Evolutionary conservation across 805 yeast species (phyloP).

Genomic region (Groenewaldozyma tartarivorans): DNA sequence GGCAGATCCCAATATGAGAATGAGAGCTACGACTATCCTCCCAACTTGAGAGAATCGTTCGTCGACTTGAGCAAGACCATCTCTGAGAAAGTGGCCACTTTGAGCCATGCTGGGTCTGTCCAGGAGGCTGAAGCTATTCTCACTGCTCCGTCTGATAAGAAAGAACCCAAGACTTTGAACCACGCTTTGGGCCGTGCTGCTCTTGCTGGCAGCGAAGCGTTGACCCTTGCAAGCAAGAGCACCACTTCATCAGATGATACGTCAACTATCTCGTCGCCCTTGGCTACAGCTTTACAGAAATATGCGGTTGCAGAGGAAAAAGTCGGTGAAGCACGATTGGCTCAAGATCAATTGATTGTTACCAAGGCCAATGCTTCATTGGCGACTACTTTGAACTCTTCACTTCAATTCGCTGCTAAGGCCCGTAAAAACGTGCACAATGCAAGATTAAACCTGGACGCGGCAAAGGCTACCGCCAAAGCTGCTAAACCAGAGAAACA

Average conservation of each 20-base stretch:
- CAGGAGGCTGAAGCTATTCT: conserved; percentile 76
- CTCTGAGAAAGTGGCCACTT: conserved; percentile 51
- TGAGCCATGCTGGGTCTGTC: conserved; percentile 65
- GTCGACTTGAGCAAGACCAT: conserved; percentile 60
- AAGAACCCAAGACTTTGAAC: conserved; percentile 68
- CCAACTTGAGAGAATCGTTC: conserved; percentile 65
- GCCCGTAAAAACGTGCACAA: conserved; percentile 69
- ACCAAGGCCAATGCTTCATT: conserved; percentile 61
- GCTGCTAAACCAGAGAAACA: conserved; percentile 53
- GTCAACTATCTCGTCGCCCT: conserved; percentile 25
- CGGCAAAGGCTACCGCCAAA: conserved; percentile 52
- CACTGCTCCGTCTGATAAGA: conserved; percentile 35
- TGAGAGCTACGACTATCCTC: conserved; percentile 80
- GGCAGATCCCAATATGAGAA: conserved; percentile 50
- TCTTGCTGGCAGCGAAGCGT: conserved; percentile 35
- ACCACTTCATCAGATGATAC: conserved; percentile 25
- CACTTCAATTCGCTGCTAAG: conserved; percentile 52
- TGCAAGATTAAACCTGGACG: conserved; percentile 69
- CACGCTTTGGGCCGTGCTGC: conserved; percentile 77
- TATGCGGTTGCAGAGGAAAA: conserved; percentile 63
- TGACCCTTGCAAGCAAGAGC: conserved; percentile 16
- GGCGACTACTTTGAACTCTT: conserved; percentile 48
- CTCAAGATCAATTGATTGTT: conserved; percentile 68
- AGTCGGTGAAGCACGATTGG: conserved; percentile 72
- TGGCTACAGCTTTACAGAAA: conserved; percentile 54